Evolutionary conservation across 495 filamentous ascomycete species (phyloP).

Genomic region (Talaromyces borbonicus): DNA sequence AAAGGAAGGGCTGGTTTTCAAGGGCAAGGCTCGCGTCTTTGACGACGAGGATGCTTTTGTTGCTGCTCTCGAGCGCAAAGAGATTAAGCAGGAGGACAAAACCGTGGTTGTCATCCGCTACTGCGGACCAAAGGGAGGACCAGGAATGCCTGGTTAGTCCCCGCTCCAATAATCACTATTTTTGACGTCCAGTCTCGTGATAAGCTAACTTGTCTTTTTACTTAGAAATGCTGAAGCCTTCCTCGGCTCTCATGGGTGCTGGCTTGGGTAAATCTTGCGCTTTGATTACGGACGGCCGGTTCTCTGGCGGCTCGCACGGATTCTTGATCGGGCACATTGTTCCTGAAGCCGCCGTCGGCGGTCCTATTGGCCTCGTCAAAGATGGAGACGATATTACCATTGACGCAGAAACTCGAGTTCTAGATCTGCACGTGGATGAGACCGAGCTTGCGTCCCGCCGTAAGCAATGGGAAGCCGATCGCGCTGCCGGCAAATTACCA

Average conservation of each 20-base stretch:
- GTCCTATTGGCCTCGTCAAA: constrained; percentile 44
- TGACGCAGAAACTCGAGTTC: constrained; percentile 39
- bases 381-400: constrained; percentile 49
- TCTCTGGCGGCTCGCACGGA: constrained; percentile 41
- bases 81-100: constrained; percentile 94
- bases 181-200: background rate
- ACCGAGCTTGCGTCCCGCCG: constrained; percentile 55
- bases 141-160: constrained; percentile 73
- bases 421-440: constrained; percentile 41
- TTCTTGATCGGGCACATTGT: constrained; percentile 47
- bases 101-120: constrained; percentile 96
- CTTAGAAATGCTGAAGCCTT: constrained; percentile 73
- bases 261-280: constrained; percentile 59
- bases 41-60: constrained; percentile 79
- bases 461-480: constrained; percentile 45
- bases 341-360: constrained; percentile 48
- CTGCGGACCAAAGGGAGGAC: constrained; percentile 89
- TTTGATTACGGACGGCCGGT: constrained; percentile 38
- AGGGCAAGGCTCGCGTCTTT: constrained; percentile 79
- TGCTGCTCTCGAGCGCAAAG: constrained; percentile 61
- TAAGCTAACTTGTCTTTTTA: background rate
- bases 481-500: constrained; percentile 25
- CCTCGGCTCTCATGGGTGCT: constrained; percentile 85
- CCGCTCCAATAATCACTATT: background rate
- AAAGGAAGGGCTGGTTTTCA: constrained; percentile 88